phyloP scores from a whole-genome alignment of 2,329 filamentous ascomycete species.

The Exserohilum rostratum region DNA sequence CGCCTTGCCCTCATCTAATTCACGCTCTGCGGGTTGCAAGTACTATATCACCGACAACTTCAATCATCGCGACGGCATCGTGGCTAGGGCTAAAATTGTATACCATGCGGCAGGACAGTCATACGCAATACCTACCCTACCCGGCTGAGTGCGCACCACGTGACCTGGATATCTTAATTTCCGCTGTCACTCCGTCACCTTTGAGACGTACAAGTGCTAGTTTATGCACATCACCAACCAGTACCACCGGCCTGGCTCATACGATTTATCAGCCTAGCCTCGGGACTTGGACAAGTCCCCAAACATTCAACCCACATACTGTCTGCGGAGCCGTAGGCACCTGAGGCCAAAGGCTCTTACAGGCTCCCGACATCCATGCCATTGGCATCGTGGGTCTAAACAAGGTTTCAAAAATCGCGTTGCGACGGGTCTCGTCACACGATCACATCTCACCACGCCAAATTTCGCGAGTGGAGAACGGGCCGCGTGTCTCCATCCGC shows the following conservation, averaged over 20 bases:
- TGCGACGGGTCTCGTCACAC: conserved; percentile 18
- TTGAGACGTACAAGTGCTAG: conserved; percentile 2
- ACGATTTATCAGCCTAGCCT: background rate
- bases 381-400: conserved; percentile 5
- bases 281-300: background rate
- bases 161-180: background rate
- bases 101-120: background rate
- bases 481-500: conserved; percentile 5
- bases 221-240: conserved; percentile 7
- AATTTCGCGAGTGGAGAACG: background rate
- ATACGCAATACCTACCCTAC: background rate
- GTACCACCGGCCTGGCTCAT: conserved; percentile 1
- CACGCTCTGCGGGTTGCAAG: too few species aligned
- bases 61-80: background rate
- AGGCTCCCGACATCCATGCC: background rate
- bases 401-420: conserved; percentile 13
- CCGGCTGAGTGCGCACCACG: background rate
- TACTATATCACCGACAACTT: background rate
- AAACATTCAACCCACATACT: conserved; percentile 9
- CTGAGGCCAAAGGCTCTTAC: conserved; percentile 1
- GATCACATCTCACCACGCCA: conserved; percentile 3
- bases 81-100: too few species aligned
- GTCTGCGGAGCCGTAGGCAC: background rate
- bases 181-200: background rate
- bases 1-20: too few species aligned